These are phyloP conservation scores for Euptelea pleiosperma DNA, from an alignment of 164 flowering plant genomes.

Conservation along the genomic window DNA sequence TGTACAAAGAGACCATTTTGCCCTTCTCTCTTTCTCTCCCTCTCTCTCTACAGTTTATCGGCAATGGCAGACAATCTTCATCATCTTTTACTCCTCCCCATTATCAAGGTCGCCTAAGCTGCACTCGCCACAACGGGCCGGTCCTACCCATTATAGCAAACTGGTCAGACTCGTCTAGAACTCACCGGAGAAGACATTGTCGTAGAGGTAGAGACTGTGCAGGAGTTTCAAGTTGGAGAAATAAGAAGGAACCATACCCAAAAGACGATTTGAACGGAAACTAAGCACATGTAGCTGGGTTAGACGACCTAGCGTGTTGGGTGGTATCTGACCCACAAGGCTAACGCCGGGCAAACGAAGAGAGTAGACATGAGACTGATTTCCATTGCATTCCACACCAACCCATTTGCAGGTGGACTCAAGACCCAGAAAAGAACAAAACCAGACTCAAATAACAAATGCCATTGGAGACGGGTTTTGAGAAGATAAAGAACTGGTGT, in stretches of 20 bases:
- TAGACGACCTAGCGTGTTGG: slow-evolving; percentile 52
- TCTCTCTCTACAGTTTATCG: too few species aligned
- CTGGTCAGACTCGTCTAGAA: slow-evolving; percentile 46
- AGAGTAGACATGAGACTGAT: slow-evolving; percentile 31
- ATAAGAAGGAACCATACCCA: slow-evolving; percentile 68
- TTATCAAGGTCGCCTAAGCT: too few species aligned
- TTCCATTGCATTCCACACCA: slow-evolving; percentile 62
- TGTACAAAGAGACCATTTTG: too few species aligned
- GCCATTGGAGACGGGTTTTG: slow-evolving; percentile 28
- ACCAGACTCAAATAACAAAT: slow-evolving; percentile 5
- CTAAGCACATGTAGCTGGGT: slow-evolving; percentile 65
- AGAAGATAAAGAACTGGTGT: background rate
- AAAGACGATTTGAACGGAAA: slow-evolving; percentile 70
- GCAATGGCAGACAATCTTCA: too few species aligned
- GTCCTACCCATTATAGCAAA: too few species aligned
- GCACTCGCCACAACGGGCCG: too few species aligned
- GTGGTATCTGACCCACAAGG: slow-evolving; percentile 67
- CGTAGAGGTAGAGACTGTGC: slow-evolving; percentile 61
- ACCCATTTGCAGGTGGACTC: slow-evolving; percentile 72
- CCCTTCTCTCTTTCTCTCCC: too few species aligned
- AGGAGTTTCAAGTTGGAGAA: slow-evolving; percentile 52
- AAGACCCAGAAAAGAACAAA: slow-evolving; percentile 4
- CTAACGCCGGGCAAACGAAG: slow-evolving; percentile 84
- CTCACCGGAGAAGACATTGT: slow-evolving; percentile 60
- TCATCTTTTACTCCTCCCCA: too few species aligned